Conservation (phyloP, 805 yeast species). For the Suhomyces faveliae region DNA sequence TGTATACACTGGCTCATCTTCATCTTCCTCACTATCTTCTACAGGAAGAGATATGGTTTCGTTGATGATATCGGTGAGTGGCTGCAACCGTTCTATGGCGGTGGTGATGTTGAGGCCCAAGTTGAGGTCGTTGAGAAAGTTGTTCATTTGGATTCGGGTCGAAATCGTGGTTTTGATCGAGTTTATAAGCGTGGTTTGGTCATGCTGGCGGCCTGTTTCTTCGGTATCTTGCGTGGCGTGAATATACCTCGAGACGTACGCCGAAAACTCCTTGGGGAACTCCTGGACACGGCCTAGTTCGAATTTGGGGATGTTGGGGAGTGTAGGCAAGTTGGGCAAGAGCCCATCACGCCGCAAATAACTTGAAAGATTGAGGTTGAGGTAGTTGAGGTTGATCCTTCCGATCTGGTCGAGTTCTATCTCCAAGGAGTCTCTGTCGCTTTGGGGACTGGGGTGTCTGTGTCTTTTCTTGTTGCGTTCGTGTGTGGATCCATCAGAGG, state of each 20-base stretch:
- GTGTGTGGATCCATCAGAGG: too few species aligned
- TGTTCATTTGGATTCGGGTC: conserved; percentile 42
- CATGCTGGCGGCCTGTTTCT: conserved; percentile 10
- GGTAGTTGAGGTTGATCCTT: conserved; percentile 32
- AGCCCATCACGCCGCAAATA: conserved; percentile 17
- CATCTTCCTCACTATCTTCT: conserved; percentile 41
- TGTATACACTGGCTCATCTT: conserved; percentile 17
- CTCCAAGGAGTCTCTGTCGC: conserved; percentile 35
- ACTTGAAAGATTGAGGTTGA: conserved; percentile 21
- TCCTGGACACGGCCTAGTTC: conserved; percentile 24
- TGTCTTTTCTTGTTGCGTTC: too few species aligned
- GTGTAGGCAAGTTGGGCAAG: conserved; percentile 21
- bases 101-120: conserved; percentile 49
- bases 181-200: conserved; percentile 22
- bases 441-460: too few species aligned
- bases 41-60: conserved; percentile 49
- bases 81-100: conserved; percentile 54
- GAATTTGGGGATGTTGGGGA: conserved; percentile 24
- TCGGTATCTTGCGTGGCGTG: conserved; percentile 9
- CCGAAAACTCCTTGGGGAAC: conserved; percentile 30
- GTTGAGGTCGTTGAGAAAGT: conserved; percentile 38
- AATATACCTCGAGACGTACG: conserved; percentile 28
- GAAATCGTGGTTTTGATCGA: conserved; percentile 40
- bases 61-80: conserved; percentile 43
- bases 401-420: conserved; percentile 56